Evolutionary conservation across 2,329 filamentous ascomycete genomes (phyloP).

Genomic region (Apiospora malaysiana): DNA sequence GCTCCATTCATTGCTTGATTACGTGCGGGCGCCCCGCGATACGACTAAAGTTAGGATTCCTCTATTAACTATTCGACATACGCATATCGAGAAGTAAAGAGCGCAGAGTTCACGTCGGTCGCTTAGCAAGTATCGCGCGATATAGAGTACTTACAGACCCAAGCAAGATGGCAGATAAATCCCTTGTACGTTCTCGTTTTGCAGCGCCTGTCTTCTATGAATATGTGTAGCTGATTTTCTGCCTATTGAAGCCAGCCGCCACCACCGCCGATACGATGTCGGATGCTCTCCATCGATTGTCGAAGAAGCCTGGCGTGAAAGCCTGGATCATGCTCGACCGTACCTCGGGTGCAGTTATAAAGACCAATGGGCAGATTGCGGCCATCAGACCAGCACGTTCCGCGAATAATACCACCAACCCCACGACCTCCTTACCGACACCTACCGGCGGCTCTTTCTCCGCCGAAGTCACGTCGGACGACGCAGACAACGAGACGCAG

Average conservation of each 20-base stretch:
- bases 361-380: conserved; percentile 73
- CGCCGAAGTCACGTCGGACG: conserved; percentile 46
- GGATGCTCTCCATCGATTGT: conserved; percentile 70
- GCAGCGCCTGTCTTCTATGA: not conserved
- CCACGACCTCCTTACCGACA: conserved; percentile 32
- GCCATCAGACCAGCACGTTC: conserved; percentile 56
- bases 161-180: conserved; percentile 17
- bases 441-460: conserved; percentile 48
- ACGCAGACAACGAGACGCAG: conserved; percentile 55
- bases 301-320: conserved; percentile 80
- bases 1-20: conserved; percentile 15
- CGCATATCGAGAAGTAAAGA: not conserved
- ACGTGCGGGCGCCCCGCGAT: conserved; percentile 15
- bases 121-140: not conserved
- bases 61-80: not conserved
- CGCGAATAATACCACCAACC: conserved; percentile 27
- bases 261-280: conserved; percentile 68
- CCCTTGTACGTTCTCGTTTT: conserved; percentile 1
- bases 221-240: conserved; percentile 2
- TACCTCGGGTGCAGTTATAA: conserved; percentile 73
- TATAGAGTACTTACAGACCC: not conserved
- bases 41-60: conserved; percentile 12
- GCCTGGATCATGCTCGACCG: conserved; percentile 79
- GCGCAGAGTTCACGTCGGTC: not conserved
- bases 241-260: conserved; percentile 43